Evolutionary conservation across 257 asterid genomes (phyloP).

Genomic region (Capsicum rhomboideum): DNA sequence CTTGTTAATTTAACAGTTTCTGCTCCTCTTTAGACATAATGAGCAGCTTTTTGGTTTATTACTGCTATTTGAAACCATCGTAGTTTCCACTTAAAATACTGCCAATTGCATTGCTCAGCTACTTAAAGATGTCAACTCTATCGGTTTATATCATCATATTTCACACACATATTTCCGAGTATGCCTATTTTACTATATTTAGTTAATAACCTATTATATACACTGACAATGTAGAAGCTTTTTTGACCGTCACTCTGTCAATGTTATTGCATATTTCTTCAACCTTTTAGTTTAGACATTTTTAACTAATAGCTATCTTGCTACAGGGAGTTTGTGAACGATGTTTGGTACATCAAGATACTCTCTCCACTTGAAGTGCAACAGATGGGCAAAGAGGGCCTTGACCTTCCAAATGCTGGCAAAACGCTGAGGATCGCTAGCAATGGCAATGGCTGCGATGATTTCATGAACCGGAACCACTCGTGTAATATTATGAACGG

Average conservation of each 20-base stretch:
- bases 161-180: neutral
- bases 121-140: neutral
- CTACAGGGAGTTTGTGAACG: constrained; percentile 76
- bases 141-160: neutral
- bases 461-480: constrained; percentile 37
- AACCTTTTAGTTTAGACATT: neutral
- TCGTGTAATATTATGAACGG: constrained; percentile 41
- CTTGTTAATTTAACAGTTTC: neutral
- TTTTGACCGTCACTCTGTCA: neutral
- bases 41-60: neutral
- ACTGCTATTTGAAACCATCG: neutral
- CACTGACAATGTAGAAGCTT: neutral
- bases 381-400: constrained; percentile 87
- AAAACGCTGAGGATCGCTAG: constrained; percentile 29
- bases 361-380: constrained; percentile 90
- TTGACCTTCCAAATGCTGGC: constrained; percentile 44
- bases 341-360: constrained; percentile 85
- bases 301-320: neutral
- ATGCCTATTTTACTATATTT: neutral
- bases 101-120: neutral
- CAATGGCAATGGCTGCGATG: constrained; percentile 40
- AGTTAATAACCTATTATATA: neutral
- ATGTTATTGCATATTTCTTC: neutral
- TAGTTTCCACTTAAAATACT: neutral
- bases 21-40: neutral